A percentile compares a stretch with the other conserved stretches of the same genome.
Evolutionary conservation across 2,329 filamentous ascomycete genomes (phyloP).

Genomic region (Clathrospora elynae): DNA sequence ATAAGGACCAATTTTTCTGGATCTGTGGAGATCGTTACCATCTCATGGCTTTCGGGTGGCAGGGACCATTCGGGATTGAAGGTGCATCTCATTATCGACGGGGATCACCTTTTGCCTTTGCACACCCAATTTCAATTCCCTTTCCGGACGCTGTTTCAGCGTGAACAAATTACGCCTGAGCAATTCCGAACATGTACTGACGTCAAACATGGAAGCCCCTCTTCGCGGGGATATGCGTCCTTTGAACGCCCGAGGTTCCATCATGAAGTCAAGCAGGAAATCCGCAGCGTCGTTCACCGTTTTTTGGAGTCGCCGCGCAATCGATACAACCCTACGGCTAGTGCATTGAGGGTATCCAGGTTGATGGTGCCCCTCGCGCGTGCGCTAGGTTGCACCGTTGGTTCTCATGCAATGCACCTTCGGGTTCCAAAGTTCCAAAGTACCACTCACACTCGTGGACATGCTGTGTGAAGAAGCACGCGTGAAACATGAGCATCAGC

Average conservation of each 20-base stretch:
- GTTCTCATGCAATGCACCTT: slow-evolving; percentile 5
- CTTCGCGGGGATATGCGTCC: too few relatives aligned
- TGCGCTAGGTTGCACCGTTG: slow-evolving; percentile 1
- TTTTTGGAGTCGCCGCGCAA: slow-evolving; percentile 22
- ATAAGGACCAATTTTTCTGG: too few relatives aligned
- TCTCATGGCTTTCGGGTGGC: too few relatives aligned
- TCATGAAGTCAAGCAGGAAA: slow-evolving; percentile 7
- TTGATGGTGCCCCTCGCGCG: slow-evolving; percentile 19
- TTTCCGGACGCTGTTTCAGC: not conserved
- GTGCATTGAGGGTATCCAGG: slow-evolving; percentile 21
- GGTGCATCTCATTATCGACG: too few relatives aligned
- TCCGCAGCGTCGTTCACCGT: not conserved
- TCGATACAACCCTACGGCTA: slow-evolving; percentile 27
- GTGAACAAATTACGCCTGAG: too few relatives aligned
- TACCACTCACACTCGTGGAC: too few relatives aligned
- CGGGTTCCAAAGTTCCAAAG: too few relatives aligned
- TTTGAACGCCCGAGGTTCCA: slow-evolving; percentile 2
- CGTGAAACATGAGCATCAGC: slow-evolving; percentile 3
- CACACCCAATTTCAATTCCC: not conserved
- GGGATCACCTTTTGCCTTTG: too few relatives aligned
- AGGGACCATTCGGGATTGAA: too few relatives aligned
- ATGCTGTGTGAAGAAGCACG: too few relatives aligned
- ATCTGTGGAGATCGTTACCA: too few relatives aligned
- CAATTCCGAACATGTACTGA: slow-evolving; percentile 17
- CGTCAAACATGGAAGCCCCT: slow-evolving; percentile 18